phyloP scores from a whole-genome alignment of 202 grass and related monocot genomes.

The Saccharum hybrid region DNA sequence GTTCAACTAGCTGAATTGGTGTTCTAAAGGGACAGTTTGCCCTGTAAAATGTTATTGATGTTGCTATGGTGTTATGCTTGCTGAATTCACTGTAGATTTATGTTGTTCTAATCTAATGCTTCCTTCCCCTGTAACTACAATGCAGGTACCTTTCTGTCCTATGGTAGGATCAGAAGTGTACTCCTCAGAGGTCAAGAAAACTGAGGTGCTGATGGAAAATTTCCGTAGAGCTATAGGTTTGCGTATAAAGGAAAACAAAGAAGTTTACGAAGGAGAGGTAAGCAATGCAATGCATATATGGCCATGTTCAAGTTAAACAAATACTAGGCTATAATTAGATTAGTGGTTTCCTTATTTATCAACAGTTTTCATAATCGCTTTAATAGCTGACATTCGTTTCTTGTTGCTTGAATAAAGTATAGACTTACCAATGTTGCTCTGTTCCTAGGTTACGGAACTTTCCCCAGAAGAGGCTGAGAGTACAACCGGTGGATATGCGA shows the following conservation, averaged over 20 bases:
- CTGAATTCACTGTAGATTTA: neutral
- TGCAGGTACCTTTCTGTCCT: conserved; percentile 93
- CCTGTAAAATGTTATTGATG: neutral
- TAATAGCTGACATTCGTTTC: neutral
- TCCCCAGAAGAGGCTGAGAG: too few species aligned
- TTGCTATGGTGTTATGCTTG: neutral
- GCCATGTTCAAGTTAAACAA: neutral
- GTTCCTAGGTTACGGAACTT: conserved; percentile 84
- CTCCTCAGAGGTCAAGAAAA: conserved; percentile 98
- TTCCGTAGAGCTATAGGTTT: conserved; percentile 88
- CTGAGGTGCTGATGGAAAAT: conserved; percentile 93
- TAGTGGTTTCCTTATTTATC: conserved; percentile 16
- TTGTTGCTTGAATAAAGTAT: conserved; percentile 21
- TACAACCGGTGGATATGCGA: too few species aligned
- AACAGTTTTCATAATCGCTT: neutral
- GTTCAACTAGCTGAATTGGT: conserved; percentile 19
- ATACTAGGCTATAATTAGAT: conserved; percentile 17
- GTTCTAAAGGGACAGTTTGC: conserved; percentile 7
- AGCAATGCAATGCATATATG: conserved; percentile 7
- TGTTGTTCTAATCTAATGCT: conserved; percentile 41
- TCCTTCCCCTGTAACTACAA: conserved; percentile 10
- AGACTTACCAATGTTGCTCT: conserved; percentile 12
- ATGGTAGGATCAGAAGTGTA: conserved; percentile 99
- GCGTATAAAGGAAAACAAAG: conserved; percentile 98
- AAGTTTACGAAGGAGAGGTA: conserved; percentile 98